Percentiles rank a stretch among this genome's conserved stretches.
phyloP scores from a whole-genome alignment of 805 yeast species.

The Sungouiella blattae region DNA sequence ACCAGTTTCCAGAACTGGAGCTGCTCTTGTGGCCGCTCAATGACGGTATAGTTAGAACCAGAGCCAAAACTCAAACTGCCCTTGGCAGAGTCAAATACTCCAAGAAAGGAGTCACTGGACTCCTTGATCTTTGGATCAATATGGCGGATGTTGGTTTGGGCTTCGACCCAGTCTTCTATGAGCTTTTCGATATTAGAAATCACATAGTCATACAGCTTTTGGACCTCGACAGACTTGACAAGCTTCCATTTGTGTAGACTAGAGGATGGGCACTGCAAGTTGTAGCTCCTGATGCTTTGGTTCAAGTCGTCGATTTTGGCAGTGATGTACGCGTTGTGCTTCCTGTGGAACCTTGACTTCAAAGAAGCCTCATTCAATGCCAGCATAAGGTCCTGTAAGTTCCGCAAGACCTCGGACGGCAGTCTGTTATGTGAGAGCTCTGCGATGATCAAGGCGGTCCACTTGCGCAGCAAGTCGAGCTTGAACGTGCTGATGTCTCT shows the following conservation, averaged over 20 bases:
- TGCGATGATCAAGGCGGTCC: conserved; percentile 32
- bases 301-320: conserved; percentile 12
- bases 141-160: background rate
- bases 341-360: no score
- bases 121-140: background rate
- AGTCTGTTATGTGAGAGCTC: background rate
- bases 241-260: conserved; percentile 38
- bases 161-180: conserved; percentile 1
- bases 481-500: conserved; percentile 47
- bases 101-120: conserved; percentile 1
- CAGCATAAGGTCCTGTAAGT: background rate
- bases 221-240: conserved; percentile 23
- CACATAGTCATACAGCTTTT: conserved; percentile 15
- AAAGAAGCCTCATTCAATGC: background rate
- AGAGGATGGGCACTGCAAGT: conserved; percentile 37
- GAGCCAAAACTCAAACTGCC: background rate
- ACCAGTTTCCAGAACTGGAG: conserved; percentile 13
- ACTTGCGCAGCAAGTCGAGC: conserved; percentile 36
- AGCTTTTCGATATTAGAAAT: conserved; percentile 5
- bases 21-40: conserved; percentile 3
- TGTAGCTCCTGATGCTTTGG: conserved; percentile 29
- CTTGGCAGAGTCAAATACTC: conserved; percentile 1
- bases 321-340: conserved; percentile 5
- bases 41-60: background rate
- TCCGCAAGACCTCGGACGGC: background rate